Evolutionary conservation across 2,329 filamentous ascomycete species (phyloP).

Genomic region (Cladophialophora carrionii): DNA sequence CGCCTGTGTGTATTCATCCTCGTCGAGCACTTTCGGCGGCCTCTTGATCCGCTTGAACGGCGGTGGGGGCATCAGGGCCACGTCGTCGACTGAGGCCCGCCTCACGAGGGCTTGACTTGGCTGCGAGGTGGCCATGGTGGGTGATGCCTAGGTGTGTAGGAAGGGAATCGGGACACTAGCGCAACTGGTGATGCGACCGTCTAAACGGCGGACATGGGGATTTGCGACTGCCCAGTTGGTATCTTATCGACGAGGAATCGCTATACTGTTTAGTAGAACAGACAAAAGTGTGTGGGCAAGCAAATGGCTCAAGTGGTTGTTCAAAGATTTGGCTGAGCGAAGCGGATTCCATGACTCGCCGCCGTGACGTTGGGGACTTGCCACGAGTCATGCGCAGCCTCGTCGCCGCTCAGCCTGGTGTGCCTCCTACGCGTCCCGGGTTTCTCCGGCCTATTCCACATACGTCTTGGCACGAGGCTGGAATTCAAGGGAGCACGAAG

Average conservation of each 20-base stretch:
- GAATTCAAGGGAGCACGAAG: not conserved
- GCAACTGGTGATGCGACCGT: not conserved
- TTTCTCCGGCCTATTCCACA: not conserved
- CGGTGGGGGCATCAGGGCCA: constrained; percentile 85
- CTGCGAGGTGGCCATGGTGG: constrained; percentile 20
- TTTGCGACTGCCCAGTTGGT: not conserved
- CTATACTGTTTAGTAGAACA: not conserved
- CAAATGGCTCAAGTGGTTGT: not conserved
- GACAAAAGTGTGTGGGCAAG: not conserved
- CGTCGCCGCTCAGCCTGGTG: not conserved
- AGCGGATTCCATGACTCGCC: not conserved
- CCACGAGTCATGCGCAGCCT: constrained; percentile 3
- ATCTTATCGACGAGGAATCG: not conserved
- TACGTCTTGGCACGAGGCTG: not conserved
- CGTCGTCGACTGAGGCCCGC: constrained; percentile 25
- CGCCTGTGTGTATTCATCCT: constrained; percentile 88
- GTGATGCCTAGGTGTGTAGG: not conserved
- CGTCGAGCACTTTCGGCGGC: constrained; percentile 83
- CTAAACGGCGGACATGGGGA: not conserved
- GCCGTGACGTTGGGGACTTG: not conserved
- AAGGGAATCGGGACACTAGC: not conserved
- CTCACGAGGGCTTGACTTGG: constrained; percentile 28
- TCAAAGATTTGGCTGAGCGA: not conserved
- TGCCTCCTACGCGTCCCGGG: not conserved
- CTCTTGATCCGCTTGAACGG: constrained; percentile 87